phyloP scores from a whole-genome alignment of 371 early-diverging fungal genomes.

The Lichtheimia ramosa region DNA sequence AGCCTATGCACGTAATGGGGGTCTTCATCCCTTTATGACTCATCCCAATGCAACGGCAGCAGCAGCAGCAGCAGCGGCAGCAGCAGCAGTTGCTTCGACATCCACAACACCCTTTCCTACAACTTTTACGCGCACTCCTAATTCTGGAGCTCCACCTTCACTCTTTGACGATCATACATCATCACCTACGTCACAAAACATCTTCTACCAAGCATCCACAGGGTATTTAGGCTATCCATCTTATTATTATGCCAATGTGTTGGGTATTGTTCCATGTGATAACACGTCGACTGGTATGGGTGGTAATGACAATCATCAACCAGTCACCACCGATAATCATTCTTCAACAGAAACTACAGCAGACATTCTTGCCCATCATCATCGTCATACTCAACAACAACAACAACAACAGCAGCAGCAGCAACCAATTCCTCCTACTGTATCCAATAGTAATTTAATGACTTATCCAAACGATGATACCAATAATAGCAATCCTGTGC shows the following conservation, averaged over 20 bases:
- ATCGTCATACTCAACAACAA: too few relatives aligned
- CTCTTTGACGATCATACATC: too few relatives aligned
- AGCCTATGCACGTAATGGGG: too few relatives aligned
- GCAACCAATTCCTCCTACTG: background rate
- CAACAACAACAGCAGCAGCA: too few relatives aligned
- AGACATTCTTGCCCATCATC: constrained; percentile 12
- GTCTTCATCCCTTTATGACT: too few relatives aligned
- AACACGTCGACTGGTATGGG: background rate
- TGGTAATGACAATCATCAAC: background rate
- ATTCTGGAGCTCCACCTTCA: too few relatives aligned
- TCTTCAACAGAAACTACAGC: constrained; percentile 8
- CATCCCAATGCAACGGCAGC: background rate
- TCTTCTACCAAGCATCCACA: background rate
- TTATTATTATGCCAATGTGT: constrained; percentile 13
- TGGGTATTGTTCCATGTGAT: constrained; percentile 10
- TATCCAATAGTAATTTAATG: constrained; percentile 5
- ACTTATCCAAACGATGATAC: constrained; percentile 11
- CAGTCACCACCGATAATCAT: background rate
- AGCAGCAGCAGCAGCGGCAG: background rate
- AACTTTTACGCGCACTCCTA: background rate
- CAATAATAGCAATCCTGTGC: background rate
- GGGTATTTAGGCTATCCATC: background rate
- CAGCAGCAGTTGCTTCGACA: background rate
- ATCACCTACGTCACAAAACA: too few relatives aligned
- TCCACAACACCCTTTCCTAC: background rate